These are phyloP conservation scores for Mycena galericulata DNA, from an alignment of 768 basidiomycete genomes.

Conservation along the genomic window DNA sequence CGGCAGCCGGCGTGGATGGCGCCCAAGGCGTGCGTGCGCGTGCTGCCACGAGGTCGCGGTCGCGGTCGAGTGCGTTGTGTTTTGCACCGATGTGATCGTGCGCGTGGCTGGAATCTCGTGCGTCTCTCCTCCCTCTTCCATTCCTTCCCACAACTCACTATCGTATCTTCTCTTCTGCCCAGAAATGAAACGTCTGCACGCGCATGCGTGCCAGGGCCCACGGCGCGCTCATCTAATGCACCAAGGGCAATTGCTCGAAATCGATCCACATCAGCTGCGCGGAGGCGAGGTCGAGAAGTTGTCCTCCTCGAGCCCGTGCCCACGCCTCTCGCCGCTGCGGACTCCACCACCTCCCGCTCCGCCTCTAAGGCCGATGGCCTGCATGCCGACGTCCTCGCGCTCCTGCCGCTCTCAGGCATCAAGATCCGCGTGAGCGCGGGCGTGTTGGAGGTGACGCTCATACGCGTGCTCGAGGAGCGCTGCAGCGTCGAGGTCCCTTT, in stretches of 20 bases:
- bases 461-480: conserved; percentile 76
- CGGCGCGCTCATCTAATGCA: conserved; percentile 91
- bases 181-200: conserved; percentile 95
- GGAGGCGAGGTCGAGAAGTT: conserved; percentile 79
- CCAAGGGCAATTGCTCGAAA: conserved; percentile 92
- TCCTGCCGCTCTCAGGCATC: conserved; percentile 80
- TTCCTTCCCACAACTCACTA: no score
- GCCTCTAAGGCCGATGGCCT: conserved; percentile 82
- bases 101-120: no score
- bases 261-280: conserved; percentile 97
- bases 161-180: no score
- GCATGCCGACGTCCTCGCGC: conserved; percentile 72
- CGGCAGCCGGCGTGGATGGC: no score
- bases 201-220: conserved; percentile 74
- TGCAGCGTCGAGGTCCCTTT: conserved; percentile 78
- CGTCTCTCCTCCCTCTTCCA: no score
- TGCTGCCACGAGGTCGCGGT: no score
- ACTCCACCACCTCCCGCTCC: conserved; percentile 62
- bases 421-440: conserved; percentile 88
- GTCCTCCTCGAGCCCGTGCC: conserved; percentile 64
- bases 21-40: no score
- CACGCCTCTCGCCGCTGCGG: conserved; percentile 9
- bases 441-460: conserved; percentile 86
- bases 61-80: no score
- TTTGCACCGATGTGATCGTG: no score